phyloP scores from a whole-genome alignment of 2,329 filamentous ascomycete species.

The Monilinia vaccinii-corymbosi region DNA sequence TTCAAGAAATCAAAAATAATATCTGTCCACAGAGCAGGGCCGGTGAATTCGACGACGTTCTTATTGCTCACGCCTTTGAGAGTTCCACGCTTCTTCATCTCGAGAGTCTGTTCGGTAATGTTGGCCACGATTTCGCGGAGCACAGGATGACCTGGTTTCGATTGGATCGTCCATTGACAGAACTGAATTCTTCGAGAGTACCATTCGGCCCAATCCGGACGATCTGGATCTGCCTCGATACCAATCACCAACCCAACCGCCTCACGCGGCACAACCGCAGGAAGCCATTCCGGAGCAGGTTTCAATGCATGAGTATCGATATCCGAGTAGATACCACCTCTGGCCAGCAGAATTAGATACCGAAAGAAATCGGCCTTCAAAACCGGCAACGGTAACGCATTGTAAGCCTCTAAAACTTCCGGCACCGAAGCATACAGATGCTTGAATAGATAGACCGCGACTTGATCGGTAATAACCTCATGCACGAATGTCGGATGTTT shows the following conservation, averaged over 20 bases:
- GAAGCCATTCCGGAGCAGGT: slow-evolving; percentile 82
- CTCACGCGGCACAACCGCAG: slow-evolving; percentile 63
- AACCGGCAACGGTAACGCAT: slow-evolving; percentile 62
- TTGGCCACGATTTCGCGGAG: slow-evolving; percentile 78
- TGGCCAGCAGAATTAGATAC: slow-evolving; percentile 62
- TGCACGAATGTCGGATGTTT: slow-evolving; percentile 87
- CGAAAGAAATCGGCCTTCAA: slow-evolving; percentile 68
- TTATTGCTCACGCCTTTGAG: slow-evolving; percentile 51
- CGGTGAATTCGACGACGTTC: slow-evolving; percentile 86
- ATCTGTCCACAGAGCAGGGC: slow-evolving; percentile 92
- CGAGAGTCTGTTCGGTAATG: slow-evolving; percentile 75
- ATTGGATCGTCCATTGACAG: slow-evolving; percentile 98
- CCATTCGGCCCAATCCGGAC: slow-evolving; percentile 88
- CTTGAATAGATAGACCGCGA: slow-evolving; percentile 70
- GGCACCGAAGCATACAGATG: slow-evolving; percentile 80
- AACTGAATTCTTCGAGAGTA: slow-evolving; percentile 96
- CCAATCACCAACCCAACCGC: slow-evolving; percentile 82
- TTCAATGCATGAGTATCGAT: slow-evolving; percentile 86
- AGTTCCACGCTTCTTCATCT: slow-evolving; percentile 57
- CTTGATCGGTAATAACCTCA: slow-evolving; percentile 90
- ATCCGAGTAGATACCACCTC: slow-evolving; percentile 78
- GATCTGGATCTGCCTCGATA: slow-evolving; percentile 92
- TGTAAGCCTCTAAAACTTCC: slow-evolving; percentile 69
- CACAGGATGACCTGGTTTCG: slow-evolving; percentile 88
- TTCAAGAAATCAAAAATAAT: slow-evolving; percentile 89